These are phyloP conservation scores for Xylaria sp. DNA, from an alignment of 2,329 filamentous ascomycete species.

Conservation along the genomic window DNA sequence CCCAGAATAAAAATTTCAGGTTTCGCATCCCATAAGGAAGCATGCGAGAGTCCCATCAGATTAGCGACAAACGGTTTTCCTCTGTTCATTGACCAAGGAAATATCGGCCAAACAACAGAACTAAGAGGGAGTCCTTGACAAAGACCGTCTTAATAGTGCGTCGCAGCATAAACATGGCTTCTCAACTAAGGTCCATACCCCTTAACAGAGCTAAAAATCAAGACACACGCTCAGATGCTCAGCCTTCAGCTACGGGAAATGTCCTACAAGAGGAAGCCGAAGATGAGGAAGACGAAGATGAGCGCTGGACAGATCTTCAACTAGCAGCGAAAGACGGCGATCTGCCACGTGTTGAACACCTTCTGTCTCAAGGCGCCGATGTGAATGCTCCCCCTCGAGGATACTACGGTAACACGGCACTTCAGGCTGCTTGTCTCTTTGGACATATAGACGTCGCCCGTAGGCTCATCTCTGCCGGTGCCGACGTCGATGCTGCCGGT, in stretches of 20 bases:
- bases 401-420: slow-evolving; percentile 47
- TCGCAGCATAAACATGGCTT: slow-evolving; percentile 22
- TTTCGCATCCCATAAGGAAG: not conserved
- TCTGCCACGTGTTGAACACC: slow-evolving; percentile 40
- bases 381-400: slow-evolving; percentile 45
- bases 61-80: not conserved
- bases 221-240: not conserved
- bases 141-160: not conserved
- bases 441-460: slow-evolving; percentile 42
- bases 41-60: not conserved
- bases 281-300: slow-evolving; percentile 44
- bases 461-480: slow-evolving; percentile 40
- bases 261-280: not conserved
- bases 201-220: not conserved
- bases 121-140: not conserved
- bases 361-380: slow-evolving; percentile 46
- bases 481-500: slow-evolving; percentile 46
- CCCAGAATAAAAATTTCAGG: not conserved
- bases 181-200: slow-evolving; percentile 27
- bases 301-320: slow-evolving; percentile 53
- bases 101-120: not conserved
- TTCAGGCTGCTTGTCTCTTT: slow-evolving; percentile 46
- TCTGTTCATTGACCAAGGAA: not conserved
- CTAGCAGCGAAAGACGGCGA: slow-evolving; percentile 50
- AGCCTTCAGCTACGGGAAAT: not conserved